Evolutionary conservation across 768 basidiomycete species (phyloP).

Genomic region (Amanita inopinata): DNA sequence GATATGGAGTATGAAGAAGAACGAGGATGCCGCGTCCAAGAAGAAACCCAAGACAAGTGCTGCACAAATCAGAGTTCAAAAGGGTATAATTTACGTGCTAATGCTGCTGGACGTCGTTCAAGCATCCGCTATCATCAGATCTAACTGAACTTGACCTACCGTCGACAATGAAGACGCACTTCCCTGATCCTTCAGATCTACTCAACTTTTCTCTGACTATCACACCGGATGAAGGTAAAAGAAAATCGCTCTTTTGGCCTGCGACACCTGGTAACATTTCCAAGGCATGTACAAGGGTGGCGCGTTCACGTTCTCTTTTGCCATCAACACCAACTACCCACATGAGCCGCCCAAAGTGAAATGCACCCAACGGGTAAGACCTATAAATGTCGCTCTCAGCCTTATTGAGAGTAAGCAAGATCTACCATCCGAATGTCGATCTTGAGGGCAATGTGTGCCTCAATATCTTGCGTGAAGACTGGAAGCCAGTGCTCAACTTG

Average conservation of each 20-base stretch:
- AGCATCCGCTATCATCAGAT: slow-evolving; percentile 39
- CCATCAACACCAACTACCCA: slow-evolving; percentile 96
- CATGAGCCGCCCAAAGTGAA: slow-evolving; percentile 99
- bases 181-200: slow-evolving; percentile 87
- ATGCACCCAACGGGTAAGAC: slow-evolving; percentile 81
- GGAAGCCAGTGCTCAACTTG: slow-evolving; percentile 97
- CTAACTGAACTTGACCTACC: slow-evolving; percentile 95
- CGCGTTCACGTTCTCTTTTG: slow-evolving; percentile 87
- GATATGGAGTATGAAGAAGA: slow-evolving; percentile 99
- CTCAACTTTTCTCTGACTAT: slow-evolving; percentile 96
- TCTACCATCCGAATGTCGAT: slow-evolving; percentile 98
- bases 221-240: slow-evolving; percentile 92
- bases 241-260: slow-evolving; percentile 13
- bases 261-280: background rate
- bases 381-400: slow-evolving; percentile 1
- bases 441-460: slow-evolving; percentile 97
- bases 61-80: slow-evolving; percentile 98
- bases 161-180: slow-evolving; percentile 90
- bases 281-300: slow-evolving; percentile 98
- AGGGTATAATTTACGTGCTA: slow-evolving; percentile 44
- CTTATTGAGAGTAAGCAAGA: slow-evolving; percentile 38
- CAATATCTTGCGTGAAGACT: slow-evolving; percentile 97
- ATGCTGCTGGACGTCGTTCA: background rate
- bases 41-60: slow-evolving; percentile 98
- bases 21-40: slow-evolving; percentile 93